These are phyloP conservation scores for Penicillium robsamsonii DNA, from an alignment of 495 filamentous ascomycete species.

Conservation along the genomic window DNA sequence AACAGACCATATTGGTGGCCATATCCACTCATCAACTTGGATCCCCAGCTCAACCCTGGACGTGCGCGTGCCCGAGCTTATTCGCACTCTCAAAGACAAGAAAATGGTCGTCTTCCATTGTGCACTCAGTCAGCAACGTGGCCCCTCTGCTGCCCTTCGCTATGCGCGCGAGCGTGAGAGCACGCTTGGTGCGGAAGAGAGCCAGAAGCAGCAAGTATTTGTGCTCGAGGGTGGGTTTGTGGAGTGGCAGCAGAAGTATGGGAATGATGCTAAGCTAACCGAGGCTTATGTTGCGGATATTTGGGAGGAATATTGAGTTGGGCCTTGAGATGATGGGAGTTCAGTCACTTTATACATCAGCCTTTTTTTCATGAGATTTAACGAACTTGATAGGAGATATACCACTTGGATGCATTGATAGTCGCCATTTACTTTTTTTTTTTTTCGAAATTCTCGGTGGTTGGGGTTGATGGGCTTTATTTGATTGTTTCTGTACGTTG, in stretches of 20 bases:
- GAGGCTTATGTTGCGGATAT: slow-evolving; percentile 83
- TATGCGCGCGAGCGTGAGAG: slow-evolving; percentile 45
- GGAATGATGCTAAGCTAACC: slow-evolving; percentile 75
- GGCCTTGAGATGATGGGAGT: background rate
- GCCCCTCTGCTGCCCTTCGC: slow-evolving; percentile 45
- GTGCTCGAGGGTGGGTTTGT: slow-evolving; percentile 86
- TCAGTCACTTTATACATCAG: slow-evolving; percentile 6
- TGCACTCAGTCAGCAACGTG: slow-evolving; percentile 83
- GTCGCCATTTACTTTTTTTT: background rate
- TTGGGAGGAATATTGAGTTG: slow-evolving; percentile 62
- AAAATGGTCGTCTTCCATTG: slow-evolving; percentile 93
- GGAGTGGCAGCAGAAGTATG: slow-evolving; percentile 85
- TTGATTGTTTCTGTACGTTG: background rate
- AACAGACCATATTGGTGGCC: slow-evolving; percentile 86
- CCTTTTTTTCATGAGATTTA: slow-evolving; percentile 15
- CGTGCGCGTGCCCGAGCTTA: slow-evolving; percentile 72
- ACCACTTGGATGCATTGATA: slow-evolving; percentile 16
- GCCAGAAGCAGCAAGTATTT: slow-evolving; percentile 65
- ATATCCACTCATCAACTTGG: slow-evolving; percentile 73
- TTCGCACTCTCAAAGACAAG: slow-evolving; percentile 73
- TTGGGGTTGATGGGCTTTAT: background rate
- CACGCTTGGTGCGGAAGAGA: slow-evolving; percentile 32
- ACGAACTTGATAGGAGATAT: slow-evolving; percentile 18
- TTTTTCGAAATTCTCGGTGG: background rate
- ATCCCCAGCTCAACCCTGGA: slow-evolving; percentile 72